These are phyloP conservation scores for Fusarium mexicanum DNA, from an alignment of 2,329 filamentous ascomycete genomes.

Conservation along the genomic window DNA sequence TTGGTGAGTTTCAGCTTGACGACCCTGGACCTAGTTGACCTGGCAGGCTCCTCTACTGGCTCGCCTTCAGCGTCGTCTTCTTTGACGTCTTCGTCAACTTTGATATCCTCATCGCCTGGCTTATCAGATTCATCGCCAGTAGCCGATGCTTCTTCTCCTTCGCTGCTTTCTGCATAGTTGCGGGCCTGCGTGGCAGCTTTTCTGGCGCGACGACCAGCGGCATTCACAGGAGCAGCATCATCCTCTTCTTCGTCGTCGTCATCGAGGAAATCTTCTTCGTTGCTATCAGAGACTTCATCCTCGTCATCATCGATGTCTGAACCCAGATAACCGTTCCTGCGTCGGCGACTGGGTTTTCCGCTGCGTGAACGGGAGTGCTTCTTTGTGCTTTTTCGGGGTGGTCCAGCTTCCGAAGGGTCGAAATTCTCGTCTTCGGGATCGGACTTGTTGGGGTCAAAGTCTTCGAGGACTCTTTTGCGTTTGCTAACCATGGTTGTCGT, in stretches of 20 bases:
- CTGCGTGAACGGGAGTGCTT: conserved; percentile 53
- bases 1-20: conserved; percentile 58
- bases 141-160: conserved; percentile 53
- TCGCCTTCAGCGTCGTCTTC: conserved; percentile 40
- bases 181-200: conserved; percentile 57
- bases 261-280: conserved; percentile 60
- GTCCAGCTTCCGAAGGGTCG: conserved; percentile 60
- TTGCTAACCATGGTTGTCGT: conserved; percentile 52
- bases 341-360: conserved; percentile 48
- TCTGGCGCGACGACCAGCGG: conserved; percentile 59
- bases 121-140: conserved; percentile 44
- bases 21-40: conserved; percentile 49
- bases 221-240: conserved; percentile 55
- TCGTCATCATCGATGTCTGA: conserved; percentile 70
- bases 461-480: conserved; percentile 66
- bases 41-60: conserved; percentile 29
- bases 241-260: conserved; percentile 58
- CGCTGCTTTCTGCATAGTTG: conserved; percentile 60
- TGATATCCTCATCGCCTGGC: conserved; percentile 41
- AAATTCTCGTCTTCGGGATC: conserved; percentile 75
- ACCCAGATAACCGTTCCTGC: conserved; percentile 60
- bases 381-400: conserved; percentile 54
- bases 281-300: conserved; percentile 64
- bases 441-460: conserved; percentile 73
- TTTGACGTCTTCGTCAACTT: conserved; percentile 40